These are phyloP conservation scores for Fusarium sp. DNA, from an alignment of 2,329 filamentous ascomycete species.

Conservation along the genomic window DNA sequence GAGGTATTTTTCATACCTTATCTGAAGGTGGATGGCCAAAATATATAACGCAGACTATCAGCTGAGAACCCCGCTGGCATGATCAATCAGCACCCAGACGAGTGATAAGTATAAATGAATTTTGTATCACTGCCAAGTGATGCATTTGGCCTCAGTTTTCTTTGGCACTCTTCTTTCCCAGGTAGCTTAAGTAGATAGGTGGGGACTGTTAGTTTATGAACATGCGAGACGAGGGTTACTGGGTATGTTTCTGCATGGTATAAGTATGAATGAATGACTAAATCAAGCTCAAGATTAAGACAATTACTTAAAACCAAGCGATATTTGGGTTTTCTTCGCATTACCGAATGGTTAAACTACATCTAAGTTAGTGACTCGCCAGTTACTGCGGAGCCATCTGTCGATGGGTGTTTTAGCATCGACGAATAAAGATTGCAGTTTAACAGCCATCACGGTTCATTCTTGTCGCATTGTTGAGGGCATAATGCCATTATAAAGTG, in stretches of 20 bases:
- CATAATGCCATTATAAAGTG: not conserved
- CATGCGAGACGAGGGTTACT: no score
- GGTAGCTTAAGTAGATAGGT: no score
- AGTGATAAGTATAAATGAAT: no score
- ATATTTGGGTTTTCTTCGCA: not conserved
- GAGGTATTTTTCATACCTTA: no score
- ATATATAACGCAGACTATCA: not conserved
- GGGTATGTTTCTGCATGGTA: no score
- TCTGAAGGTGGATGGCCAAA: not conserved
- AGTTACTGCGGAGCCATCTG: conserved; percentile 34
- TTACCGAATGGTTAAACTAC: not conserved
- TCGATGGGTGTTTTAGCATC: conserved; percentile 18
- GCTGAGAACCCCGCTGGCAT: not conserved
- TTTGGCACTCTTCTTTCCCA: no score
- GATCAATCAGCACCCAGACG: not conserved
- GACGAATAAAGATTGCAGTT: conserved; percentile 40
- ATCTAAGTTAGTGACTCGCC: not conserved
- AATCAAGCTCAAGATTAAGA: no score
- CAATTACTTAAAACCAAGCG: not conserved
- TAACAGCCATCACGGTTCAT: conserved; percentile 24
- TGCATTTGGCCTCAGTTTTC: no score
- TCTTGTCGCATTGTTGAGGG: conserved; percentile 15
- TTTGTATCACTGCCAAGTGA: no score
- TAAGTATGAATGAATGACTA: no score
- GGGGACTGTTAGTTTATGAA: no score